Percentiles rank a stretch among this genome's conserved stretches.
Conservation (phyloP, 139 green algal species). For the Tetradesmus obliquus region DNA sequence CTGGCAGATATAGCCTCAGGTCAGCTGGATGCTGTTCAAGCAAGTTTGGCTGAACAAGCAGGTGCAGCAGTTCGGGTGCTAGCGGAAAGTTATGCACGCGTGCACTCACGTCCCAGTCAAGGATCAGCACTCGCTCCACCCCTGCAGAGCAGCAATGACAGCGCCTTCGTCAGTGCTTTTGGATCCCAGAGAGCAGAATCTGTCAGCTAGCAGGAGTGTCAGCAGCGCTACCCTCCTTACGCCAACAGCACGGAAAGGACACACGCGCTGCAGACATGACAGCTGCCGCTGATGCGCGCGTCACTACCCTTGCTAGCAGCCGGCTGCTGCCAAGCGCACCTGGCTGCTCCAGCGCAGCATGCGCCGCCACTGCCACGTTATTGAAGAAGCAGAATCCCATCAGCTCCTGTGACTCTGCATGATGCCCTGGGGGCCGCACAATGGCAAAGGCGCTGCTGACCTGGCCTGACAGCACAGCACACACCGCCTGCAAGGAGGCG, state of each 20-base stretch:
- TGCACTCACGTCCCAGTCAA: conserved; percentile 29
- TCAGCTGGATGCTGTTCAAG: conserved; percentile 71
- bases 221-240: background rate
- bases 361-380: conserved; percentile 68
- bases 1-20: too few species aligned
- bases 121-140: background rate
- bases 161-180: background rate
- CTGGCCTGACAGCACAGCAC: conserved; percentile 48
- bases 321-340: conserved; percentile 5
- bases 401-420: conserved; percentile 73
- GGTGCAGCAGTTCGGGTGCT: background rate
- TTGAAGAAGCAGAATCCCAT: conserved; percentile 95
- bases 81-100: background rate
- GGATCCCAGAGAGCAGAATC: too few species aligned
- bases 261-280: too few species aligned
- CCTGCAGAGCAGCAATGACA: background rate
- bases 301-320: too few species aligned
- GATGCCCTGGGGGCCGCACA: conserved; percentile 87
- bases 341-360: conserved; percentile 52
- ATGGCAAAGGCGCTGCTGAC: conserved; percentile 63
- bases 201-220: background rate
- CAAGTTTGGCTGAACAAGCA: conserved; percentile 63
- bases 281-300: too few species aligned
- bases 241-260: background rate
- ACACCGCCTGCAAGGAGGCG: conserved; percentile 40